Conservation (phyloP, 352 stramenopile genomes). For the Globisporangium carolinianum region DNA sequence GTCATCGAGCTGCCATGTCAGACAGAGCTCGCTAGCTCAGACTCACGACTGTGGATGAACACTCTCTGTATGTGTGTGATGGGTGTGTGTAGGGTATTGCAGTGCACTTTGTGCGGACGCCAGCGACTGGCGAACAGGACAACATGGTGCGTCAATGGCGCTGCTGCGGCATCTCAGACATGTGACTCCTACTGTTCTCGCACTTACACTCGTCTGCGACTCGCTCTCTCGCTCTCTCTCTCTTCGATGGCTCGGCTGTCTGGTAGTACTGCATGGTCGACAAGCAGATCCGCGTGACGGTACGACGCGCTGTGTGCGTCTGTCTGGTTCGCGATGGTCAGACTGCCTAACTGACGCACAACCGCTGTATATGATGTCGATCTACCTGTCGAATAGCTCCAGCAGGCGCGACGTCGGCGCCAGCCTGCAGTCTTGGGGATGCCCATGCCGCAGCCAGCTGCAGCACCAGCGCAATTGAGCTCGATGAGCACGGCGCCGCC, state of each 20-base stretch:
- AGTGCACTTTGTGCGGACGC: constrained; percentile 4
- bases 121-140: not conserved
- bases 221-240: not conserved
- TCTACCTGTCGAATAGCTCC: not conserved
- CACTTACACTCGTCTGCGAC: not conserved
- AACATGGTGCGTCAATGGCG: not conserved
- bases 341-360: too few relatives aligned
- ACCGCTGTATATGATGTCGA: too few relatives aligned
- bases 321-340: not conserved
- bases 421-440: not conserved
- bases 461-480: not conserved
- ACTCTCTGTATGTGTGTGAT: not conserved
- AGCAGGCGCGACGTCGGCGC: constrained; percentile 2
- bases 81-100: not conserved
- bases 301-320: not conserved
- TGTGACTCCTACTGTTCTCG: not conserved
- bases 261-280: constrained; percentile 3
- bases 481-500: not conserved
- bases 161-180: not conserved
- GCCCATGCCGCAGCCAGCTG: too few relatives aligned
- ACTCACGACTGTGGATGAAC: not conserved
- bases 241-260: not conserved
- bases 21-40: too few relatives aligned
- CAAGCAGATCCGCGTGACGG: constrained; percentile 9
- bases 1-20: not conserved